Base-by-base conservation (phyloP, 192 early-diverging fungal genomes). In the Paraglomus occultum region DNA sequence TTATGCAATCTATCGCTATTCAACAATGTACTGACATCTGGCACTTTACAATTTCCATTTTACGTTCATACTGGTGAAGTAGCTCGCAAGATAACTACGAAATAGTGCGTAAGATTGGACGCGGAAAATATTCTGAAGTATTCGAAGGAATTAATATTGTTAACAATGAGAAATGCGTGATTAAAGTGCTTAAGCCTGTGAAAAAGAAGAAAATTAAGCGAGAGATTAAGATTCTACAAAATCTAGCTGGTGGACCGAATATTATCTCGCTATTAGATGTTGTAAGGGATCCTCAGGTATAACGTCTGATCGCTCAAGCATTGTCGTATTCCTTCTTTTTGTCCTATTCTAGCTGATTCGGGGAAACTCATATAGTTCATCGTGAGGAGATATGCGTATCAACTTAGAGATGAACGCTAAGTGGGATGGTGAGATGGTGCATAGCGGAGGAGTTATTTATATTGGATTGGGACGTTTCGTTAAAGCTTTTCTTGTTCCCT, bases 121-220 rank as follows among this genome's bases (percentile, higher is more conserved):
- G 97, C 61, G 97, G 97, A 54, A 99, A 99, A 81, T 99, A 99
- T 85, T 95, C 93, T 2, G 97, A 99, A 75, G 97, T 99, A 22
- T 99, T 99, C 85, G 95, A 99, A 79, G 97, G 95, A n/a, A 84
- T 96, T 79, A 95, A 95, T 79, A 82, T 94, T 22, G 82, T 84
- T 63, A 96, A 91, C 78, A 80, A 88, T 60, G 80, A 86, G 64
- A 88, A 95, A 73, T 97, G 97, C 82, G 92, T 95, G 70, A 99
- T 99, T 86, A 99, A 99, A 84, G 97, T 96, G 12, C 82, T 99
- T 55, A 99, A 99, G 84, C 97, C 97, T 5, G 95, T 99, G 72
- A 99, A 99, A 85, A 99, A 99, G 88, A 97, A 97, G 91, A 99
- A 99, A 86, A 99, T 99, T 74, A 98, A 97, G 87, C 86, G 97